Evolutionary conservation across 192 early-diverging fungal species (phyloP).

Genomic region (Coemansia reversa): DNA sequence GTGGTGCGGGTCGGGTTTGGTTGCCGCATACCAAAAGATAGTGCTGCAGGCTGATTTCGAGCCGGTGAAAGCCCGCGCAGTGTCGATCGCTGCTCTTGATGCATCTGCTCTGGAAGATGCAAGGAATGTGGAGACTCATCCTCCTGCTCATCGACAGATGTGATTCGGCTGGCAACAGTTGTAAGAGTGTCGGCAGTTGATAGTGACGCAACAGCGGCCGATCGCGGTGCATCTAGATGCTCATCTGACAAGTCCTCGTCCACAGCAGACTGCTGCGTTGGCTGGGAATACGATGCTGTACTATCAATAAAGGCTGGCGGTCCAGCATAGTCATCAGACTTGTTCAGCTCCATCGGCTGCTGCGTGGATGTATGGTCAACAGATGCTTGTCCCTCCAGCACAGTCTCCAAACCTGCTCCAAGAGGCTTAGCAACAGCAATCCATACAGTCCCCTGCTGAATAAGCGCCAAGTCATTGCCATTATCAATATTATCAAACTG

Average conservation of each 20-base stretch:
- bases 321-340: background rate
- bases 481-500: conserved; percentile 11
- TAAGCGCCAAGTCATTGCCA: conserved; percentile 10
- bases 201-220: conserved; percentile 14
- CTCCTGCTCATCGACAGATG: conserved; percentile 12
- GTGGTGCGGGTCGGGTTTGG: conserved; percentile 6
- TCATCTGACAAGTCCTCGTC: conserved; percentile 3
- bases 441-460: conserved; percentile 27
- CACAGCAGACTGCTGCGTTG: background rate
- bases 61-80: background rate
- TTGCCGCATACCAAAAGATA: background rate
- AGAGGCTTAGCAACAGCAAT: conserved; percentile 5
- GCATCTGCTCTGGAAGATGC: background rate
- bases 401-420: background rate
- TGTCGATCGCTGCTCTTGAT: background rate
- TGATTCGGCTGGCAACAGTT: conserved; percentile 25
- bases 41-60: background rate
- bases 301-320: background rate
- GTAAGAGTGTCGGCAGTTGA: conserved; percentile 32
- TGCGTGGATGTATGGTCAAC: background rate
- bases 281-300: background rate
- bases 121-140: background rate
- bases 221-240: conserved; percentile 14
- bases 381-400: conserved; percentile 3
- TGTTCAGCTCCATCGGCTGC: background rate